phyloP scores from a whole-genome alignment of 164 flowering plant genomes.

The Aristolochia contorta region DNA sequence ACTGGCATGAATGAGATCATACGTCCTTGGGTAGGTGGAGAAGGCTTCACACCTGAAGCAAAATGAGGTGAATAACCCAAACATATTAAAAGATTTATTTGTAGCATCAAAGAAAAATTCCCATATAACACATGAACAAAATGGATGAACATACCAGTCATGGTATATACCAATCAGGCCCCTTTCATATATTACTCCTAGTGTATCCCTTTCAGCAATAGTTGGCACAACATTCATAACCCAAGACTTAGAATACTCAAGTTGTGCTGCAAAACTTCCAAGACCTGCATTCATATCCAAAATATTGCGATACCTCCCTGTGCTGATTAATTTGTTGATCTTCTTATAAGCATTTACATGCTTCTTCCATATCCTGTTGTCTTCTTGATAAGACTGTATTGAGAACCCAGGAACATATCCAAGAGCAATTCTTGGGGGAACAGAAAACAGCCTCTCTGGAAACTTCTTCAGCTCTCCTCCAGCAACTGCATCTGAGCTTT shows the following conservation, averaged over 20 bases:
- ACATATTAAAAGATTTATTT: neutral
- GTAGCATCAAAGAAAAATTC: neutral
- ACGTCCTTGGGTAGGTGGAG: conserved; percentile 86
- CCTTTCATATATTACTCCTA: conserved; percentile 74
- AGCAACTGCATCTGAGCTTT: conserved; percentile 43
- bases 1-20: conserved; percentile 68
- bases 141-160: conserved; percentile 49
- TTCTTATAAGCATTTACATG: conserved; percentile 59
- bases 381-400: conserved; percentile 48
- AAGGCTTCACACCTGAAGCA: conserved; percentile 82
- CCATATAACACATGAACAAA: neutral
- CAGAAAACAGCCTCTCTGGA: conserved; percentile 63
- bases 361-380: conserved; percentile 66
- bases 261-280: conserved; percentile 81
- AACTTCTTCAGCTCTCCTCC: conserved; percentile 75
- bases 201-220: conserved; percentile 43
- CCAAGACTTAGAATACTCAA: conserved; percentile 73
- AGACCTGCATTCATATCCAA: conserved; percentile 95
- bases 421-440: conserved; percentile 62
- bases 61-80: neutral
- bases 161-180: conserved; percentile 85
- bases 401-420: conserved; percentile 59
- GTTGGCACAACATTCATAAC: conserved; percentile 93
- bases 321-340: conserved; percentile 48
- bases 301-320: conserved; percentile 61